Evolutionary conservation across 1,139 yeast genomes (phyloP).

Genomic region (Kurtzmaniella quercitrusa): DNA sequence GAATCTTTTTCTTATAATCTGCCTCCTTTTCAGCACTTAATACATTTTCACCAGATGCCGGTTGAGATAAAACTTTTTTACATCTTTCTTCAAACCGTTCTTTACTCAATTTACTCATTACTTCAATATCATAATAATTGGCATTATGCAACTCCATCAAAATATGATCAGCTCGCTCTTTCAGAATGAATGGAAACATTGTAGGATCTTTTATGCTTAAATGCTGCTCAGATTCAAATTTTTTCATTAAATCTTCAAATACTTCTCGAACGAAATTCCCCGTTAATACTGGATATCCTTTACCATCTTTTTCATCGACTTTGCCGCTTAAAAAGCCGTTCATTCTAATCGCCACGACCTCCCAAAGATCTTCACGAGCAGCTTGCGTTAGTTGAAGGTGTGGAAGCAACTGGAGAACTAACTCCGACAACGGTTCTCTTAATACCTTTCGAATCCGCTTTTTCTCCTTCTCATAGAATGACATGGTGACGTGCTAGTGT

Average conservation of each 20-base stretch:
- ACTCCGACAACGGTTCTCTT: slow-evolving; percentile 26
- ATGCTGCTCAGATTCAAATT: slow-evolving; percentile 9
- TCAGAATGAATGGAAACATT: neutral
- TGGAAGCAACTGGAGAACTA: slow-evolving; percentile 29
- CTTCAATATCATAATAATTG: slow-evolving; percentile 20
- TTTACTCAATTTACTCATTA: slow-evolving; percentile 22
- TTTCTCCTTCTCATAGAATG: slow-evolving; percentile 29
- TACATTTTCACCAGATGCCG: neutral
- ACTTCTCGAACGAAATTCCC: slow-evolving; percentile 26
- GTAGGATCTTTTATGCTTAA: neutral
- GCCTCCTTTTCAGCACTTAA: slow-evolving; percentile 10
- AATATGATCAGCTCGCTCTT: slow-evolving; percentile 15
- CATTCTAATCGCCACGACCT: slow-evolving; percentile 31
- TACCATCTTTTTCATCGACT: slow-evolving; percentile 9
- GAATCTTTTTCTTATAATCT: slow-evolving; percentile 17
- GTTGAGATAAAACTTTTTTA: slow-evolving; percentile 5
- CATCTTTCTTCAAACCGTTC: slow-evolving; percentile 20
- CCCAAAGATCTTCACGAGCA: slow-evolving; percentile 32
- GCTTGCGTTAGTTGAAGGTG: slow-evolving; percentile 26
- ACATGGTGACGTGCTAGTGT: slow-evolving; percentile 9
- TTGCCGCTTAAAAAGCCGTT: slow-evolving; percentile 12
- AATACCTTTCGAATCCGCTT: slow-evolving; percentile 22
- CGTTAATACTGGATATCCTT: slow-evolving; percentile 29
- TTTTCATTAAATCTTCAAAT: slow-evolving; percentile 17
- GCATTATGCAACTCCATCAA: slow-evolving; percentile 23